Base-by-base conservation (phyloP, 2,329 filamentous ascomycete genomes). In the Pezizomycotina sp. region DNA sequence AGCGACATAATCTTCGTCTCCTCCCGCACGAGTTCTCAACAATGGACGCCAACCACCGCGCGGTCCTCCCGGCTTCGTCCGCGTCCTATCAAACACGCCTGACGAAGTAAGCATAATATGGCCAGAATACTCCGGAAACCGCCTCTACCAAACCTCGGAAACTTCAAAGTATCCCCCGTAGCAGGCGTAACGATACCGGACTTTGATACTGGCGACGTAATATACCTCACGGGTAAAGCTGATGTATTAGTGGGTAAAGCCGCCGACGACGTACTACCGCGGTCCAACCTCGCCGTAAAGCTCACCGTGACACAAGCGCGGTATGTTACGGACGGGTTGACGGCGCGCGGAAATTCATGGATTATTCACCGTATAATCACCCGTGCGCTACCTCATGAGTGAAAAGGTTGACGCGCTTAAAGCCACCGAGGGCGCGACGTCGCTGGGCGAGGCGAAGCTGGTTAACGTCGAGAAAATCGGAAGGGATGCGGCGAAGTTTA, bases 21-120 rank as follows among this genome's bases (percentile, higher is more conserved):
- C 12, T 78, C 71, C 13, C 68, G 67, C 1, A 64, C 49, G 64
- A 68, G 9, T 52, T 56, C 4, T 55, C 60, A 9, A 71, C 71
- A 36, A 91, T 91, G 81, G 81, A 91, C 54, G 79, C 75, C 5
- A 92, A 91, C 52, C 71, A 81, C 50, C 70, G 82, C 4, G 82
- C 23, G 82, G 82, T 0, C 64, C 72, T 1, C 62, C 64, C 1
- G 82, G 81, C 0, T 86, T 92, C 51, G 60, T 86, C 13, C 67
- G 81, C 15, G 62, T 86, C 6, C 54, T 74, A 1, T 67, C 65
- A 13, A 74, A 77, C 38, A 56, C 62, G 3, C 29, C 21, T 8
- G 22, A 24, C 7, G 22, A 12, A 24, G 55, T 30, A 23, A 47
- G 46, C 2, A 55, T 91, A 9, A 62, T 76, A 2, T 92, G 81